These are phyloP conservation scores for Kwoniella sp. DNA, from an alignment of 768 basidiomycete genomes.

Conservation along the genomic window DNA sequence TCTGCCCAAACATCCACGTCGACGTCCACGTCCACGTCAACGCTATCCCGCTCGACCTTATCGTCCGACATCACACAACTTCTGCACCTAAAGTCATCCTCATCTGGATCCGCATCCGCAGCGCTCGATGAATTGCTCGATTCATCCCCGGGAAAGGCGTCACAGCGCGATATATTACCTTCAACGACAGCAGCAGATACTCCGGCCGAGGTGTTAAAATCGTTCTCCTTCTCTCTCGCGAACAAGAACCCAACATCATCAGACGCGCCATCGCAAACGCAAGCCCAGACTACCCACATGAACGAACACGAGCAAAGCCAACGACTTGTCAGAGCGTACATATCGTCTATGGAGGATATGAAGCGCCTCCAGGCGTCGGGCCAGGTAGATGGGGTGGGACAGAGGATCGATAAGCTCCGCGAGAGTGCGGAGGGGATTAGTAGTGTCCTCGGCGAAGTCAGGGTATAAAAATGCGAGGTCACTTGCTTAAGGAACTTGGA, in stretches of 20 bases:
- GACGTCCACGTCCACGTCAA: background rate
- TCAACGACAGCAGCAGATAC: background rate
- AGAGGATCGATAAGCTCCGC: slow-evolving; percentile 30
- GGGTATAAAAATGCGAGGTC: slow-evolving; percentile 17
- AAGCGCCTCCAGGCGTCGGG: slow-evolving; percentile 4
- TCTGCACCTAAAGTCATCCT: slow-evolving; percentile 5
- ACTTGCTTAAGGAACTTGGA: no score
- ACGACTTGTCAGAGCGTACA: slow-evolving; percentile 23
- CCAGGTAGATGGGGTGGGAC: slow-evolving; percentile 25
- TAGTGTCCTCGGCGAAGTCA: slow-evolving; percentile 25
- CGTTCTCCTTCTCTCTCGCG: background rate
- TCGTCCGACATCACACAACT: slow-evolving; percentile 15
- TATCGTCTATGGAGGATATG: slow-evolving; percentile 18
- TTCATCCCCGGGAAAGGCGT: background rate
- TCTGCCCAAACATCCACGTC: background rate
- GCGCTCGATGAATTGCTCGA: slow-evolving; percentile 6
- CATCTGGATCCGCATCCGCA: background rate
- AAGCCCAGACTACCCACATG: background rate
- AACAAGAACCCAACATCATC: background rate
- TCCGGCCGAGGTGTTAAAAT: background rate
- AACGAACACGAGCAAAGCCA: slow-evolving; percentile 19
- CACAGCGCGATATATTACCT: no score
- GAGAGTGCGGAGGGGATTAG: slow-evolving; percentile 25
- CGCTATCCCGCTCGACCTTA: background rate
- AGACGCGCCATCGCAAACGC: slow-evolving; percentile 3